Conservation (phyloP, 2,329 filamentous ascomycete species). For the Trichoderma gracile region DNA sequence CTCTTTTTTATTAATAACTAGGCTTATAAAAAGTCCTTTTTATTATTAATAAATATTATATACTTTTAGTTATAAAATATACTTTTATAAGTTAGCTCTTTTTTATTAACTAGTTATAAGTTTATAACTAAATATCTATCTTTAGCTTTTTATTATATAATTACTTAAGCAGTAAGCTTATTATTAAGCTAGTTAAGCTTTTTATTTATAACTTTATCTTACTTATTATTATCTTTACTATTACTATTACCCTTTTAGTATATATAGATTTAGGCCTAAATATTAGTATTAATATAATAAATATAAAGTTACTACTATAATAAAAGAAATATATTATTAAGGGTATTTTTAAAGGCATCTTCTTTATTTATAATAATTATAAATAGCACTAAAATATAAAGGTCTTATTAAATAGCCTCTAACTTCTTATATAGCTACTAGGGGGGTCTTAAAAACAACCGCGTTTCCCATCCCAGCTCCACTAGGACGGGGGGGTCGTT, state of each 20-base stretch:
- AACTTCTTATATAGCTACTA: too few species aligned
- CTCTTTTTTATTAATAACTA: neutral
- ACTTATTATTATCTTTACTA: too few species aligned
- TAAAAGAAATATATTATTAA: neutral
- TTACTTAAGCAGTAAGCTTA: neutral
- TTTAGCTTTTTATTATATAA: neutral
- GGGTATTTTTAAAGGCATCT: neutral
- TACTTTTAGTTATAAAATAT: neutral
- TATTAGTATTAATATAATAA: neutral
- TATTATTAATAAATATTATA: neutral
- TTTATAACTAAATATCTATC: neutral
- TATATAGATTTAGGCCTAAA: neutral
- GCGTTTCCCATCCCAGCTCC: too few species aligned
- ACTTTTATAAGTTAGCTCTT: neutral
- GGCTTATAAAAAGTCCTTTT: neutral
- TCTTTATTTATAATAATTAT: neutral
- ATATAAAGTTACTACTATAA: neutral
- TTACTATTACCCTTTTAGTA: neutral
- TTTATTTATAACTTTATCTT: neutral
- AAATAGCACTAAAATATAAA: neutral
- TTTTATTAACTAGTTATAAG: neutral
- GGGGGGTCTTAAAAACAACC: too few species aligned
- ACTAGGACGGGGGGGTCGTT: too few species aligned
- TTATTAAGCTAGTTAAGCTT: neutral
- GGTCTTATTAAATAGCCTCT: neutral